Base-by-base conservation (phyloP, 768 basidiomycete species). In the Termitomyces sp. region DNA sequence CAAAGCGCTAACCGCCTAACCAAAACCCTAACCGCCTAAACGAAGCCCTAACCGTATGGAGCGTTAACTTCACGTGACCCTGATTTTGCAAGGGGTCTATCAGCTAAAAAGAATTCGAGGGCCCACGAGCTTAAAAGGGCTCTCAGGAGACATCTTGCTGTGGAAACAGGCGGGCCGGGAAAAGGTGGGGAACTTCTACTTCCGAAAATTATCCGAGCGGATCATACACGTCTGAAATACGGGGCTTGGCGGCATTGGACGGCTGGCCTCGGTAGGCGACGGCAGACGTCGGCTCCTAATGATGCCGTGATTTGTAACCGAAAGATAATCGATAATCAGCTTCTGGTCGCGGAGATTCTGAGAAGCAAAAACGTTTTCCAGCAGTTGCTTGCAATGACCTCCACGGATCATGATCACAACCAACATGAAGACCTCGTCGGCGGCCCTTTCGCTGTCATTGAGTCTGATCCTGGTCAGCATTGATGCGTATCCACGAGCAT, bases 371-470 rank as follows among this genome's bases (percentile, higher is more conserved):
- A 58, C 54, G 16, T 54, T 50, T 45, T 58, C 24, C 36, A 52
- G 18, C 45, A 28, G 28, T 28, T 28, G 28, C 28, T 28, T 28
- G 28, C 28, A 50, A 61, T 61, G 60, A 51, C 56, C 48, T 39
- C 48, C 13, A 39, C 28, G 22, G 44, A 28, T 61, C 38, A 52
- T 32, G 39, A 42, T 42, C 39, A 40, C 24, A n/a, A 28, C 18
- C 24, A 61, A 7, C 54, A 54, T 42, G 55, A 74, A 9, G 85
- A 87, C 66, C 80, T 86, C 15, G 77, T 86, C 32, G 86, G 86
- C n/a, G 84, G 80, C 4, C 81, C 85, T 12, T 87, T 86, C 65
- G 82, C 84, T 16, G 85, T 88, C 24, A 77, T 87, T 58, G 86
- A 88, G 67, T 81, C 80, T 2, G 81, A 81, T 68, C 81, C 81